Base-by-base conservation (phyloP, 495 filamentous ascomycete genomes). In the Podospora fimiseda region DNA sequence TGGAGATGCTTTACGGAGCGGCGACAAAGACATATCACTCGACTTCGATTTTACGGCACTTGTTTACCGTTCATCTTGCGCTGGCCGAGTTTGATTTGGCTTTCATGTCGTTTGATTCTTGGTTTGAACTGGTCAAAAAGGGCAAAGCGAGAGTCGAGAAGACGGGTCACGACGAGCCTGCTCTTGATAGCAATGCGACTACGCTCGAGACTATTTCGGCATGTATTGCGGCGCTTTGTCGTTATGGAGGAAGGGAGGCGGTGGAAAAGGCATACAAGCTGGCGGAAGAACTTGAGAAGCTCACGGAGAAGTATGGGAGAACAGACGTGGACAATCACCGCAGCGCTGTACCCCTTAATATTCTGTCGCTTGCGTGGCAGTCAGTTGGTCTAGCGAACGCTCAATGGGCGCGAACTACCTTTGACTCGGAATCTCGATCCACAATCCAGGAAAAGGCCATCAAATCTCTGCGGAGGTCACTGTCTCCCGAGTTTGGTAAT, bases 21-120 rank as follows among this genome's bases (percentile, higher is more conserved):
- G 87, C 93, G 9, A 87, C 86, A 2, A 94, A 91, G 68, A 94
- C 90, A 0, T 98, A 90, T 59, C 93, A 97, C 63, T 97, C 94
- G 2, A 92, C 90, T 4, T 69, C 85, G 19, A 83, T 97, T 48
- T 71, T 98, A 23, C 77, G 92, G 49, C 84, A 94, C 63, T 76
- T 98, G 1, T 97, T 97, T 57, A 87, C 83, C 13, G 85, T 95
- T 4, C 93, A 97, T 68, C 74, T 86, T 2, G 76, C 88, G 1
- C 72, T 95, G 37, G 89, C 89, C 13, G 90, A 98, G 50, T 95
- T 95, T 58, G 81, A 89, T 50, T 74, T 96, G 38, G 93, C 92
- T 3, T 75, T 92, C 57, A 85, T 88, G 60, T 84, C 94, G 1
- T 85, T 96, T 48, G 83, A 92, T 65, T 88, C 90, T 0, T 98